These are phyloP conservation scores for Rickenella mellea DNA, from an alignment of 768 basidiomycete species.

Conservation along the genomic window DNA sequence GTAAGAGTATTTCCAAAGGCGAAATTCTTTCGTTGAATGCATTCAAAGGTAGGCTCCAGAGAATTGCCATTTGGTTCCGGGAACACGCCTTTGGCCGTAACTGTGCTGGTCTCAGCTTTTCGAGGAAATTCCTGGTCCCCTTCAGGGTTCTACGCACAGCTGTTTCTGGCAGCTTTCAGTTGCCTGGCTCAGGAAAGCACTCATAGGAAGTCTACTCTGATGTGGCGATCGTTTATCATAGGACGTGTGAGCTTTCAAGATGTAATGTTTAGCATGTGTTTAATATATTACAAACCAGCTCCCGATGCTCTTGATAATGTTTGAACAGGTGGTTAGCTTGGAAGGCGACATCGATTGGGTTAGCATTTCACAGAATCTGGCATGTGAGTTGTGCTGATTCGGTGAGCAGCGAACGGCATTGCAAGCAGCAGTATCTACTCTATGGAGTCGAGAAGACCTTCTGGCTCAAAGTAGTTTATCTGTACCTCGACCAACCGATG, in stretches of 20 bases:
- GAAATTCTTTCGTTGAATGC: background rate
- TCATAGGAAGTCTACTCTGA: conserved; percentile 21
- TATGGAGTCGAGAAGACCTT: conserved; percentile 45
- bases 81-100: conserved; percentile 37
- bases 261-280: conserved; percentile 3
- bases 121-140: conserved; percentile 59
- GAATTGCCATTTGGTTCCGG: conserved; percentile 63
- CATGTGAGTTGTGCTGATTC: conserved; percentile 9
- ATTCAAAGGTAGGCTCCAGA: conserved; percentile 39
- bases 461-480: conserved; percentile 35
- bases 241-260: conserved; percentile 46
- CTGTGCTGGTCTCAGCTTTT: conserved; percentile 44
- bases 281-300: too few species aligned
- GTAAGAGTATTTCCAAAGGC: conserved; percentile 26
- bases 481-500: background rate
- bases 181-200: conserved; percentile 45
- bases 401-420: conserved; percentile 30
- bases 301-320: conserved; percentile 45
- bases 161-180: conserved; percentile 53
- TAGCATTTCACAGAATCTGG: conserved; percentile 9
- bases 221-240: conserved; percentile 68
- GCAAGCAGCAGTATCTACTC: conserved; percentile 38
- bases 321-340: conserved; percentile 42
- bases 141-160: conserved; percentile 55
- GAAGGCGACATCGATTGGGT: conserved; percentile 59